Base-by-base conservation (phyloP, 2,329 filamentous ascomycete species). In the Didymella sp. region DNA sequence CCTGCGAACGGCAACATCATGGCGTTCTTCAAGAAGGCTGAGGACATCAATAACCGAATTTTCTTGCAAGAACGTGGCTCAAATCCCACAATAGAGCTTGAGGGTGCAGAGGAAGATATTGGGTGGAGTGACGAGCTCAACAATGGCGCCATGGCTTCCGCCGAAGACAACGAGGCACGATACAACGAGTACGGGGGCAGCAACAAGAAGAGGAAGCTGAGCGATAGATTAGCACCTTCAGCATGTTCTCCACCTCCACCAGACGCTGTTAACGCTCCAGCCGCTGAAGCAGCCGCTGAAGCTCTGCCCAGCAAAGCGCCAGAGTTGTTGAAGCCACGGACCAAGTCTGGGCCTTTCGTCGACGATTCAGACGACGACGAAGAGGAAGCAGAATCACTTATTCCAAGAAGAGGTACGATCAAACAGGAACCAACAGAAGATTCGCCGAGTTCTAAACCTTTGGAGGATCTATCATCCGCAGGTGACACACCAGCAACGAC, bases 331-430 rank as follows among this genome's bases (percentile, higher is more conserved):
- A 60, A 68, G 47, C 54, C 65, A 5, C 73, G 70, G 30, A 79
- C 72, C 55, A 71, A 73, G 56, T 80, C 74, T 54, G 87, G 85
- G 0, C 89, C 89, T 0, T 93, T 93, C 64, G 70, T 92, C 37
- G 84, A 89, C 55, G 89, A 92, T 59, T 91, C 89, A 1, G 85
- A 87, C 51, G 85, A 88, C 49, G 78, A 83, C 7, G 76, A 77
- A 2, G 48, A 60, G 2, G 48, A 58, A 27, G 40, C 37, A 17
- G 56, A 60, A n/a, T 9, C 35, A 15, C 44, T 59, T 27, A 28
- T 56, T 21, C 45, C 35, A 41, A 64, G 56, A 59, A 52, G 60
- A 71, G 67, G 69, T 68, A 70, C 55, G 66, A 62, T 62, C 5
- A 60, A 56, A 37, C 48, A 49, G 49, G 46, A 59, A 30, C 17